phyloP scores from a whole-genome alignment of 352 stramenopile species.

The Thalassiosira ordinaria region DNA sequence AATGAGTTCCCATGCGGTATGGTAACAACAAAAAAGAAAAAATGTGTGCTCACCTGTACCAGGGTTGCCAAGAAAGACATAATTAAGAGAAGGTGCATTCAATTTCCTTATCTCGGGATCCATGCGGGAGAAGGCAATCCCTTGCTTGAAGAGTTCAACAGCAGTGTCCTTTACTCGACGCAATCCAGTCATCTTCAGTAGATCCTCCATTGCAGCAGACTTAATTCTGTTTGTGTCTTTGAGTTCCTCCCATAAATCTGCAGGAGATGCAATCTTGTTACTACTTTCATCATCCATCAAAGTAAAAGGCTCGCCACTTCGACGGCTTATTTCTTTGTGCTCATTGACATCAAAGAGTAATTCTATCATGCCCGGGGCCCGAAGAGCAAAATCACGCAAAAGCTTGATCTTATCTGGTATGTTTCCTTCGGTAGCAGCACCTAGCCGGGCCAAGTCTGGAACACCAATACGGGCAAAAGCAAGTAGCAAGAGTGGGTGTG shows the following conservation, averaged over 20 bases:
- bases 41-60: constrained; percentile 69
- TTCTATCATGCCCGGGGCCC: constrained; percentile 25
- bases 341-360: constrained; percentile 26
- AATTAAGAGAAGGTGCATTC: constrained; percentile 86
- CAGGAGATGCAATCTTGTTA: constrained; percentile 9
- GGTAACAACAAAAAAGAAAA: neutral
- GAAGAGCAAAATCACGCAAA: constrained; percentile 25
- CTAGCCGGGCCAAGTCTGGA: neutral
- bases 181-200: constrained; percentile 89
- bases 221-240: constrained; percentile 72
- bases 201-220: constrained; percentile 87
- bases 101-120: constrained; percentile 81
- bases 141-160: constrained; percentile 86
- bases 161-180: constrained; percentile 87
- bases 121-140: constrained; percentile 82
- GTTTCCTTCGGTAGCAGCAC: neutral
- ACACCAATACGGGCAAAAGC: constrained; percentile 38
- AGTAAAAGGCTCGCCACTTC: neutral
- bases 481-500: constrained; percentile 38
- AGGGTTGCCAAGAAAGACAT: constrained; percentile 90
- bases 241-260: constrained; percentile 84
- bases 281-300: constrained; percentile 6
- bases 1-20: neutral
- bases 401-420: constrained; percentile 3
- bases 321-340: neutral